These are phyloP conservation scores for Amyloporia xantha DNA, from an alignment of 768 basidiomycete species.

Conservation along the genomic window DNA sequence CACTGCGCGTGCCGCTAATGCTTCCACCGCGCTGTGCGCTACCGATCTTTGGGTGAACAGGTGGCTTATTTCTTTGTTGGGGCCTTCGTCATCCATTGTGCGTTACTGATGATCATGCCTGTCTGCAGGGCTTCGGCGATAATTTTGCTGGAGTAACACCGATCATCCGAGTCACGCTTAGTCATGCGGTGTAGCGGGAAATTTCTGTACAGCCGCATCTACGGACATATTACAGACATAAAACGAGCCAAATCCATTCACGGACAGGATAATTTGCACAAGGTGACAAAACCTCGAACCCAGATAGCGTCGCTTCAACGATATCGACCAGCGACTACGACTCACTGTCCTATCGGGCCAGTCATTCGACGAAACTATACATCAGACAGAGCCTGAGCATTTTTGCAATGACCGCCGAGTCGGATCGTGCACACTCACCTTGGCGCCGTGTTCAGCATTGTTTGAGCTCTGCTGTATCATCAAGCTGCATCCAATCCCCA, in stretches of 20 bases:
- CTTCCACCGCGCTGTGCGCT: too few relatives aligned
- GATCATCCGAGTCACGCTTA: too few relatives aligned
- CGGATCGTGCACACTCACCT: conserved; percentile 35
- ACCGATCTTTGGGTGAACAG: too few relatives aligned
- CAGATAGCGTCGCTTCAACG: conserved; percentile 33
- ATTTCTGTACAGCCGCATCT: background rate
- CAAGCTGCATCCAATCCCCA: conserved; percentile 70
- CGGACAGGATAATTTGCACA: too few relatives aligned
- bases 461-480: conserved; percentile 44
- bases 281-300: too few relatives aligned
- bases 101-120: too few relatives aligned
- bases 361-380: conserved; percentile 80
- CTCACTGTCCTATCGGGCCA: conserved; percentile 39
- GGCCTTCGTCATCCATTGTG: too few relatives aligned
- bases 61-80: too few relatives aligned
- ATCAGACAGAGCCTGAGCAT: conserved; percentile 81
- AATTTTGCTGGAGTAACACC: too few relatives aligned
- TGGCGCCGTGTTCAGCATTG: too few relatives aligned
- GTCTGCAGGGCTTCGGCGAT: too few relatives aligned
- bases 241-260: conserved; percentile 64
- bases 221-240: conserved; percentile 52
- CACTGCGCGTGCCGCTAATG: too few relatives aligned
- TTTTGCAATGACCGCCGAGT: conserved; percentile 78
- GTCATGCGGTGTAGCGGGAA: background rate
- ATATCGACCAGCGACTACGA: background rate